Percentiles rank a stretch among this genome's conserved stretches.
Conservation (phyloP, 192 early-diverging fungal species). For the Backusella luteola region DNA sequence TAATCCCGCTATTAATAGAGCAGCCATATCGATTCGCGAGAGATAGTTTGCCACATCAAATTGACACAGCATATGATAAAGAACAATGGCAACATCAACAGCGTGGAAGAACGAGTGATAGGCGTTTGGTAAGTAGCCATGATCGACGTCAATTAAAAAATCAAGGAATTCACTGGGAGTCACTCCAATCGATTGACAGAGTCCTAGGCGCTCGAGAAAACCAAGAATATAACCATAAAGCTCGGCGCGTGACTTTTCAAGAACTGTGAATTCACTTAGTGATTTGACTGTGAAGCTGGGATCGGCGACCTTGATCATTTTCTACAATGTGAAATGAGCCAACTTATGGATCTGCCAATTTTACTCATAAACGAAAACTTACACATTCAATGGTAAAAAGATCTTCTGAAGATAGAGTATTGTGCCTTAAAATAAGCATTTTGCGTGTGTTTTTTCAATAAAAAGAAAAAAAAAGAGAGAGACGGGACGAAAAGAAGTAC, state of each 20-base stretch:
- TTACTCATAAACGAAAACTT: constrained; percentile 19
- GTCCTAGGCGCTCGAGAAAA: constrained; percentile 66
- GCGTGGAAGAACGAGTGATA: constrained; percentile 95
- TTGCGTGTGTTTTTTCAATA: not conserved
- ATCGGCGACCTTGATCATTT: constrained; percentile 51
- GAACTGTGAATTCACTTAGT: constrained; percentile 57
- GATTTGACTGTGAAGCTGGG: constrained; percentile 37
- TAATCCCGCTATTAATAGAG: constrained; percentile 78
- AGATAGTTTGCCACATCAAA: constrained; percentile 68
- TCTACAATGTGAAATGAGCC: constrained; percentile 24
- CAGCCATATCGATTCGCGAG: constrained; percentile 67
- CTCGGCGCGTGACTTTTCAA: constrained; percentile 65
- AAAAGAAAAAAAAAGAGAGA: not conserved
- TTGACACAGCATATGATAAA: constrained; percentile 75
- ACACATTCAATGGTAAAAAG: constrained; percentile 57
- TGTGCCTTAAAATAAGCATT: constrained; percentile 51
- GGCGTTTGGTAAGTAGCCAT: constrained; percentile 80
- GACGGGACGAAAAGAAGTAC: not conserved
- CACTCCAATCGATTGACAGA: constrained; percentile 60
- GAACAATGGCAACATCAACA: constrained; percentile 82
- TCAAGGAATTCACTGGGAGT: constrained; percentile 70
- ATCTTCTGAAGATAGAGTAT: constrained; percentile 52
- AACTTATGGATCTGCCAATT: not conserved
- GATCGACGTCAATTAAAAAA: constrained; percentile 81
- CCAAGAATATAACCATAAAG: constrained; percentile 83